These are phyloP conservation scores for Colletotrichum sp. DNA, from an alignment of 2,329 filamentous ascomycete species.

Conservation along the genomic window DNA sequence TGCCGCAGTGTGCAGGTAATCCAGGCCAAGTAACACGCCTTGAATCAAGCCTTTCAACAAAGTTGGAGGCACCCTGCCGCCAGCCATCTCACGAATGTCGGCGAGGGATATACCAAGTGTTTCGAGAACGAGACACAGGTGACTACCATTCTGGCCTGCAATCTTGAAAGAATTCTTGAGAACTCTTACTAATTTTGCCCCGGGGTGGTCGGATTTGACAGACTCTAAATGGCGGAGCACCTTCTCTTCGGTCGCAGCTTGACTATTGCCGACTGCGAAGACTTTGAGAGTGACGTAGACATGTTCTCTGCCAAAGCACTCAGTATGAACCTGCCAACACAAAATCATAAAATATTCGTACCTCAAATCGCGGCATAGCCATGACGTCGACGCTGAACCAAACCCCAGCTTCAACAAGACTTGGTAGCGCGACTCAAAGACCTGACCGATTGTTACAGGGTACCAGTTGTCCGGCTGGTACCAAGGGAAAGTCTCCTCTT, in stretches of 20 bases:
- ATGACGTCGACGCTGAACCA: slow-evolving; percentile 28
- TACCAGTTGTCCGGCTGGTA: slow-evolving; percentile 26
- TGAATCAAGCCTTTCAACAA: slow-evolving; percentile 3
- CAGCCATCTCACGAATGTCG: slow-evolving; percentile 15
- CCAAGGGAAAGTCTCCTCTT: slow-evolving; percentile 26
- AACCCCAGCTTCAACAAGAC: slow-evolving; percentile 29
- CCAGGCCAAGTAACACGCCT: slow-evolving; percentile 1
- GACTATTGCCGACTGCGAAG: background rate
- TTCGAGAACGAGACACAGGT: slow-evolving; percentile 5
- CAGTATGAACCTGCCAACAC: too few relatives aligned
- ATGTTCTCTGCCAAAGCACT: background rate
- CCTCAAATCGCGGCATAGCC: slow-evolving; percentile 27
- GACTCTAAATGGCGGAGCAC: background rate
- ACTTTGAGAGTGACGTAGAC: slow-evolving; percentile 12
- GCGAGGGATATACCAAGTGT: slow-evolving; percentile 13
- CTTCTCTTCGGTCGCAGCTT: slow-evolving; percentile 1
- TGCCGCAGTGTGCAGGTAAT: slow-evolving; percentile 11
- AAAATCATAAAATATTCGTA: background rate
- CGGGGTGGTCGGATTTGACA: slow-evolving; percentile 6
- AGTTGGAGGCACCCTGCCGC: slow-evolving; percentile 12
- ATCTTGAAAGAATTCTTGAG: slow-evolving; percentile 6
- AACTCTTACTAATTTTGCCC: background rate
- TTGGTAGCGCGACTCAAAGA: slow-evolving; percentile 25
- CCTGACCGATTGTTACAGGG: slow-evolving; percentile 25
- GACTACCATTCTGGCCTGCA: background rate